Percentiles rank a stretch among this genome's conserved stretches.
phyloP scores from a whole-genome alignment of 2,329 filamentous ascomycete species.

The Periconia sp. region DNA sequence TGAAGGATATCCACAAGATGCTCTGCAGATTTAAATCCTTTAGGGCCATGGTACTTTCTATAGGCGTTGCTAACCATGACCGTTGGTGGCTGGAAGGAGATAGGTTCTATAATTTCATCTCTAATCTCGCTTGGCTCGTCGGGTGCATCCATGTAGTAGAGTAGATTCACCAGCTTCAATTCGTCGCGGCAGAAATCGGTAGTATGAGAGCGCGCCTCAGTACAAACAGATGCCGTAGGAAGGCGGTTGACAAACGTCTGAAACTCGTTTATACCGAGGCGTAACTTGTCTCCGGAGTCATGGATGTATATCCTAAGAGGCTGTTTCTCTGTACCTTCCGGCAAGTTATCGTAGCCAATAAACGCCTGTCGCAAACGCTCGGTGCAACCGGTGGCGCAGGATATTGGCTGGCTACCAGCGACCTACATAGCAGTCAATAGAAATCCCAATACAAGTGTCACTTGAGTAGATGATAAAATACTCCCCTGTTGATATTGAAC shows the following conservation, averaged over 20 bases:
- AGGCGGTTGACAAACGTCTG: slow-evolving; percentile 14
- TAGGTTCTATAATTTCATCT: slow-evolving; percentile 9
- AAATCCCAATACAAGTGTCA: neutral
- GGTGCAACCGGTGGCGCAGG: slow-evolving; percentile 3
- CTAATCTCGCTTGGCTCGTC: slow-evolving; percentile 2
- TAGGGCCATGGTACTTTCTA: neutral
- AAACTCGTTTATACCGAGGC: slow-evolving; percentile 11
- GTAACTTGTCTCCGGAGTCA: slow-evolving; percentile 6
- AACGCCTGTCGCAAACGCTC: slow-evolving; percentile 15
- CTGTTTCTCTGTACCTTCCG: slow-evolving; percentile 7
- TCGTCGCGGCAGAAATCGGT: slow-evolving; percentile 7
- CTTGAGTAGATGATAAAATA: neutral
- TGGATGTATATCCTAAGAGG: slow-evolving; percentile 9
- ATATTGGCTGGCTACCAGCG: slow-evolving; percentile 6
- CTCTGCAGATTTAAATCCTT: slow-evolving; percentile 10
- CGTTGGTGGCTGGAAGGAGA: slow-evolving; percentile 8
- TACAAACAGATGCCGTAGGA: slow-evolving; percentile 11
- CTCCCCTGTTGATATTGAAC: slow-evolving; percentile 13
- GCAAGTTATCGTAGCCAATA: slow-evolving; percentile 12
- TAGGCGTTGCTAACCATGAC: slow-evolving; percentile 4
- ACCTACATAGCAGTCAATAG: slow-evolving; percentile 3
- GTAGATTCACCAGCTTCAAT: slow-evolving; percentile 3
- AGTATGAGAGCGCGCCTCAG: slow-evolving; percentile 10
- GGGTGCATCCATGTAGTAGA: slow-evolving; percentile 4
- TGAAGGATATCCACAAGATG: slow-evolving; percentile 12